phyloP scores from a whole-genome alignment of 495 filamentous ascomycete genomes.

The Tuber microsphaerosporum region DNA sequence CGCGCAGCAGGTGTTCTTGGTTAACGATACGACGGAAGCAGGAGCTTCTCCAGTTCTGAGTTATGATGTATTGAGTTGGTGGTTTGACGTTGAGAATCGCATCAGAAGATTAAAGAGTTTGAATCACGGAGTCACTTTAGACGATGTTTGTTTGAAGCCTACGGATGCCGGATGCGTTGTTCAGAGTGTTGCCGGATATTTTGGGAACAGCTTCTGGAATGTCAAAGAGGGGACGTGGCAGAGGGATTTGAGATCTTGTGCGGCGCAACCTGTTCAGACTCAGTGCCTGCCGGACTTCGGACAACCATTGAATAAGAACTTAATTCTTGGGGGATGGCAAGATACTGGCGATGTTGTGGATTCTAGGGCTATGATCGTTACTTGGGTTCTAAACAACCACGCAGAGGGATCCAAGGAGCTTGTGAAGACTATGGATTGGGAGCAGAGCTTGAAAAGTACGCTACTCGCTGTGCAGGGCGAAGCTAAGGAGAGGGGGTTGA shows the following conservation, averaged over 20 bases:
- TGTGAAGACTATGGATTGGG: constrained; percentile 77
- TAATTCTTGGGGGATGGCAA: constrained; percentile 77
- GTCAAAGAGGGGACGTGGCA: constrained; percentile 63
- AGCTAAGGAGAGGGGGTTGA: constrained; percentile 66
- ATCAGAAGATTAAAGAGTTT: constrained; percentile 62
- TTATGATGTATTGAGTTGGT: constrained; percentile 85
- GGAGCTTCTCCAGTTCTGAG: constrained; percentile 69
- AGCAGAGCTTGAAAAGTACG: constrained; percentile 63
- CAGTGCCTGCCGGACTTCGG: constrained; percentile 76
- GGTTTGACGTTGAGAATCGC: constrained; percentile 80
- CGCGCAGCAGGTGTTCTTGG: constrained; percentile 83
- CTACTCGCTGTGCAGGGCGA: constrained; percentile 70
- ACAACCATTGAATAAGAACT: constrained; percentile 73
- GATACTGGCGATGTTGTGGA: constrained; percentile 61
- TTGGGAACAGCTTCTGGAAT: constrained; percentile 57
- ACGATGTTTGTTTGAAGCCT: constrained; percentile 90
- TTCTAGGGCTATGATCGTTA: constrained; percentile 71
- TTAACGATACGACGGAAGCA: constrained; percentile 67
- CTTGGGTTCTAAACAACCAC: constrained; percentile 94
- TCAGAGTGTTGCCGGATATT: constrained; percentile 82
- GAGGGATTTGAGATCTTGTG: constrained; percentile 60
- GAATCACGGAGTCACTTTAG: constrained; percentile 56
- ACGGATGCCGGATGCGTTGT: constrained; percentile 85
- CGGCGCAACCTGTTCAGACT: constrained; percentile 60
- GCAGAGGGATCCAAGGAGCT: constrained; percentile 62